Base-by-base conservation (phyloP, 1,139 yeast species). In the Yamadazyma atmosphaerica region DNA sequence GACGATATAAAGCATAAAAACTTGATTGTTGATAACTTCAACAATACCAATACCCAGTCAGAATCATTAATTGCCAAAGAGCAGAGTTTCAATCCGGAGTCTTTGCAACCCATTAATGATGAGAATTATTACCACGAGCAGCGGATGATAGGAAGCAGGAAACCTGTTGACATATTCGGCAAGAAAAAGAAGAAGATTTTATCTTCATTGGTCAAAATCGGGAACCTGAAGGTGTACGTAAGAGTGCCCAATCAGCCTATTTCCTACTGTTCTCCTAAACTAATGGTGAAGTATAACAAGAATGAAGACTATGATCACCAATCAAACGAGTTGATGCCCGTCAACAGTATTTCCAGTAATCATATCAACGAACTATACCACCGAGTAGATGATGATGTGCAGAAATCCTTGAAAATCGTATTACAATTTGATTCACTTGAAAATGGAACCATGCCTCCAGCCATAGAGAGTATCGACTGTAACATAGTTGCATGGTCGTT, bases 401-500 rank as follows among this genome's bases (percentile, higher is more conserved):
- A 60, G 9, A 49, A 49, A 4, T 44, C 59, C 2, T 42, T 68
- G 11, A 61, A 65, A 11, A 36, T 68, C 3, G 50, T 55, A 12
- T 47, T 71, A 16, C 50, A 51, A 4, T 65, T 61, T 42, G 54
- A 52, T 6, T 33, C 46, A 0, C 44, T 55, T 4, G 64, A 59
- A 14, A 44, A 50, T 13, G 45, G 60, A 1, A 36, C 39, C 12
- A 47, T 41, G 32, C 74, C 74, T 0, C 75, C 74, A 1, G 51
- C 47, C 7, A 60, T 68, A 11, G 50, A 55, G 15, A 50, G 50
- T 38, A 54, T 72, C 12, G 76, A 69, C 11, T 48, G 61, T 19
- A 69, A 68, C 43, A 50, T 72, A 10, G 67, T 71, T 1, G 57
- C 65, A 7, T 72, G 77, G 77, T 56, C 77, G 2, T 69, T 65